A percentile compares a stretch with the other conserved stretches of the same genome.
These are phyloP conservation scores for Suillus fuscotomentosus DNA, from an alignment of 768 basidiomycete genomes.

Conservation along the genomic window DNA sequence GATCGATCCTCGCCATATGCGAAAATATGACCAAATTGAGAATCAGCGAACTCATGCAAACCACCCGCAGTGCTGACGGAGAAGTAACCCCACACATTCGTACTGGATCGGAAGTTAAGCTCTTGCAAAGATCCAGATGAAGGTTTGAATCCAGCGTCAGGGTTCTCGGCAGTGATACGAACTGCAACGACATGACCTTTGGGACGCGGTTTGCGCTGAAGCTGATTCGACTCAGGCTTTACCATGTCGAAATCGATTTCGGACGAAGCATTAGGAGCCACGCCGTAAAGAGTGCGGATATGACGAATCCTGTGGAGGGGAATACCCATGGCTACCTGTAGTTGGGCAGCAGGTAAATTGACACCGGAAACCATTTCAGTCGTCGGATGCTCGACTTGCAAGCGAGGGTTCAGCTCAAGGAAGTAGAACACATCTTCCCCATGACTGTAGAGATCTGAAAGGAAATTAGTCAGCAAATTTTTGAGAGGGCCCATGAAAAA, in stretches of 20 bases:
- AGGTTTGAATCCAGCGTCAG: constrained; percentile 99
- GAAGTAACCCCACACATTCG: constrained; percentile 99
- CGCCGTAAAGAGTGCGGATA: constrained; percentile 94
- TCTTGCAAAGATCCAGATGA: constrained; percentile 97
- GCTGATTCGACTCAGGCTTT: constrained; percentile 80
- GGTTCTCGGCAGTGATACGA: constrained; percentile 99
- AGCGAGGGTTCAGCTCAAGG: constrained; percentile 97
- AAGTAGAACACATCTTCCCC: constrained; percentile 95
- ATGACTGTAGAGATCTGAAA: constrained; percentile 88
- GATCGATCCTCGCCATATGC: constrained; percentile 96
- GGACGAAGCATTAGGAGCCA: constrained; percentile 83
- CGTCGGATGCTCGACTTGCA: constrained; percentile 99
- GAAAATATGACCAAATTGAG: constrained; percentile 99
- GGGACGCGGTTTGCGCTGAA: constrained; percentile 92
- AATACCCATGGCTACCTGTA: constrained; percentile 98
- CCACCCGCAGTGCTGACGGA: constrained; percentile 95
- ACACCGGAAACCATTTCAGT: constrained; percentile 99
- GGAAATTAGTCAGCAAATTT: constrained; percentile 8
- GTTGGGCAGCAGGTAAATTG: constrained; percentile 95
- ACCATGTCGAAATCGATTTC: constrained; percentile 97
- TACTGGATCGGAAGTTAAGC: constrained; percentile 98
- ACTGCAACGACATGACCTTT: constrained; percentile 99
- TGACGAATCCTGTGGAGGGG: constrained; percentile 94
- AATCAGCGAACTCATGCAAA: constrained; percentile 98
- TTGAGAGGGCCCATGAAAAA: constrained; percentile 9